phyloP scores from a whole-genome alignment of 2,329 filamentous ascomycete species.

The Venturia effusa region DNA sequence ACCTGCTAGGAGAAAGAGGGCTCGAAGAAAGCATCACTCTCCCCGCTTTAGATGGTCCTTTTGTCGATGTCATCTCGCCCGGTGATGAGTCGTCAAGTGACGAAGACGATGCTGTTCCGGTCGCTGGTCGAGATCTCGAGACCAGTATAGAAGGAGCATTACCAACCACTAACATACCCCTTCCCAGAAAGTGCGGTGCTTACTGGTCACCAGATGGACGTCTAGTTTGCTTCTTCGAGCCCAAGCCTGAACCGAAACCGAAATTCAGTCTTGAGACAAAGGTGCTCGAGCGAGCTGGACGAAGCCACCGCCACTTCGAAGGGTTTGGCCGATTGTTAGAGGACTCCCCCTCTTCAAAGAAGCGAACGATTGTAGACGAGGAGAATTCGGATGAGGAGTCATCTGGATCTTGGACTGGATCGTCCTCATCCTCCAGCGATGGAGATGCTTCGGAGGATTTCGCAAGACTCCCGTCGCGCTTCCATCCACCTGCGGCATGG shows the following conservation, averaged over 20 bases:
- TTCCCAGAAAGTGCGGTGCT: slow-evolving; percentile 48
- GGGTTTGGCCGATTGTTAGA: slow-evolving; percentile 44
- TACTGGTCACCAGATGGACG: slow-evolving; percentile 47
- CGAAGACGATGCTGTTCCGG: slow-evolving; percentile 46
- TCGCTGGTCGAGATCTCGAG: slow-evolving; percentile 32
- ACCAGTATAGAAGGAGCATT: slow-evolving; percentile 41
- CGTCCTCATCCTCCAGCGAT: slow-evolving; percentile 25
- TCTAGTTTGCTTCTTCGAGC: slow-evolving; percentile 47
- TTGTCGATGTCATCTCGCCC: slow-evolving; percentile 21
- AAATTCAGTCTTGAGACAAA: slow-evolving; percentile 37
- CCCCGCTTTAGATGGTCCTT: slow-evolving; percentile 47
- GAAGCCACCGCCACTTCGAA: slow-evolving; percentile 47
- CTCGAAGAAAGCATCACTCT: slow-evolving; percentile 45
- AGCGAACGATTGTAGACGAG: slow-evolving; percentile 17
- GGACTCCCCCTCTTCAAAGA: slow-evolving; percentile 33
- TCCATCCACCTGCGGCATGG: slow-evolving; percentile 41
- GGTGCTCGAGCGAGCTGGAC: slow-evolving; percentile 36
- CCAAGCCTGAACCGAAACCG: slow-evolving; percentile 39
- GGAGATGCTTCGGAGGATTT: slow-evolving; percentile 27
- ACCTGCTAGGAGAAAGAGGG: slow-evolving; percentile 47
- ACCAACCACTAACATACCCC: slow-evolving; percentile 48
- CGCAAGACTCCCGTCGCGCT: slow-evolving; percentile 35
- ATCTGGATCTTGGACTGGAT: slow-evolving; percentile 13
- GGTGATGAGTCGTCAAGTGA: slow-evolving; percentile 74
- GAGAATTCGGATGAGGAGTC: slow-evolving; percentile 21